These are phyloP conservation scores for Dothideomycetes sp. DNA, from an alignment of 2,329 filamentous ascomycete species.

Conservation along the genomic window DNA sequence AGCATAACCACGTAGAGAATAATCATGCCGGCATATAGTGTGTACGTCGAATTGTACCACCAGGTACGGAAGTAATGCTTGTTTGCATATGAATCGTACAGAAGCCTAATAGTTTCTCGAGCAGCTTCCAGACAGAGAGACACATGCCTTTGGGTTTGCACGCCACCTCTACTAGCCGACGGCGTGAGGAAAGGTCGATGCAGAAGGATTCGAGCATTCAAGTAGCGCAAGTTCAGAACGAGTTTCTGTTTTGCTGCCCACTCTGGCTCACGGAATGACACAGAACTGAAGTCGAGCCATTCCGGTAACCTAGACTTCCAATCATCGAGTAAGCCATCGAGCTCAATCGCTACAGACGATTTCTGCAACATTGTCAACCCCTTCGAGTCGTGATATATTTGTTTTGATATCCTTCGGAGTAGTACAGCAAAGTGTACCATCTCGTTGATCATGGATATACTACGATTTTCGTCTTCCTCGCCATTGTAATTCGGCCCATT, in stretches of 20 bases:
- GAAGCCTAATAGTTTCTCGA: constrained; percentile 17
- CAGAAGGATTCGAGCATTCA: constrained; percentile 20
- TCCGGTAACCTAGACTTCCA: constrained; percentile 9
- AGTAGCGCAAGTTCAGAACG: constrained; percentile 20
- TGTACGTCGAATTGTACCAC: constrained; percentile 25
- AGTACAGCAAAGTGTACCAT: constrained; percentile 11
- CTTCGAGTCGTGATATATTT: constrained; percentile 14
- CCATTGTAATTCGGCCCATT: not conserved
- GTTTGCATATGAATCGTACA: constrained; percentile 21
- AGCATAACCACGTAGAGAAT: constrained; percentile 19
- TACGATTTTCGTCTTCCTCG: not conserved
- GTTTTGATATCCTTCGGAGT: constrained; percentile 18
- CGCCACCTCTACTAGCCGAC: constrained; percentile 8
- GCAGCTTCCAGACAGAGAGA: constrained; percentile 19
- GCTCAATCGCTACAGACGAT: constrained; percentile 12
- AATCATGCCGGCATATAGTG: constrained; percentile 24
- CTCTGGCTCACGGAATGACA: constrained; percentile 15
- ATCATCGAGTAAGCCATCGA: constrained; percentile 9
- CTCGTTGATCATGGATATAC: constrained; percentile 4
- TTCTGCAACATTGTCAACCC: constrained; percentile 1
- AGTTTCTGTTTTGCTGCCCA: constrained; percentile 22
- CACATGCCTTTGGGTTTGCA: constrained; percentile 13
- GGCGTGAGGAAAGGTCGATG: constrained; percentile 20
- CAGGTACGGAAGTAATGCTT: constrained; percentile 22
- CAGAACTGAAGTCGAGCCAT: constrained; percentile 7